Evolutionary conservation across 2,329 filamentous ascomycete species (phyloP), one percentile per base, ranked within the genome.

Genomic region (Aureobasidium melanogenum): DNA sequence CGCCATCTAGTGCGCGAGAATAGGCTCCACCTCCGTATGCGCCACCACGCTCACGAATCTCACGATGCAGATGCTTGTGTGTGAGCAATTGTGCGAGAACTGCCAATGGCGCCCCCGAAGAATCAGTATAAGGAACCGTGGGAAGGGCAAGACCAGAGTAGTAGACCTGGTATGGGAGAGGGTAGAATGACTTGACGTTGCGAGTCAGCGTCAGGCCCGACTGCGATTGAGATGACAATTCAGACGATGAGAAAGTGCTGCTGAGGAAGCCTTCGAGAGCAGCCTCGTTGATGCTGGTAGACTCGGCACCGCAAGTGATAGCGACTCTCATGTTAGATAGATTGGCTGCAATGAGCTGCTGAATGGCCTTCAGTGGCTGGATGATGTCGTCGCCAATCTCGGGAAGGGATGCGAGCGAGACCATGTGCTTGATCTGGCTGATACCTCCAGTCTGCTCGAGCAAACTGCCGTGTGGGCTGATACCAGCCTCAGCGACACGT

Each of bases 11-110:
- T 0, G 88, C 84, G 26, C 86, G 85, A 47, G 88, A 87, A 72
- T 91, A 93, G 1, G 94, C 93, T 15, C 92, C 91, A 24, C 91
- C 94, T 47, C 94, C 94, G 67, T 99, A 99, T 0, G 94, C 94
- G 39, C 94, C 94, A 34, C 94, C 94, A 75, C 97, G 97, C 72
- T 99, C 94, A 60, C 94, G 89, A 66, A 99, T 97, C 74, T 97
- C 94, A 67, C 96, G 93, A 72, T 99, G 94, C 30, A 99, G 81
- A 71, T 97, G 89, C 75, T 96, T 97, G 77, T 99, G 93, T 0
- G 93, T 97, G 34, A 99, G 83, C 19, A 99, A 84, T 72, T 97
- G 91, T 14, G 92, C 86, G 24, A 99, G 84, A 43, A 97, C 88
- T 68, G 93, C 91, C 17, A 97, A 84, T 0, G 91, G 83, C 1